A percentile compares a stretch with the other conserved stretches of the same genome.
These are phyloP conservation scores for Scedosporium minutisporum DNA, from an alignment of 2,329 filamentous ascomycete genomes.

Conservation along the genomic window DNA sequence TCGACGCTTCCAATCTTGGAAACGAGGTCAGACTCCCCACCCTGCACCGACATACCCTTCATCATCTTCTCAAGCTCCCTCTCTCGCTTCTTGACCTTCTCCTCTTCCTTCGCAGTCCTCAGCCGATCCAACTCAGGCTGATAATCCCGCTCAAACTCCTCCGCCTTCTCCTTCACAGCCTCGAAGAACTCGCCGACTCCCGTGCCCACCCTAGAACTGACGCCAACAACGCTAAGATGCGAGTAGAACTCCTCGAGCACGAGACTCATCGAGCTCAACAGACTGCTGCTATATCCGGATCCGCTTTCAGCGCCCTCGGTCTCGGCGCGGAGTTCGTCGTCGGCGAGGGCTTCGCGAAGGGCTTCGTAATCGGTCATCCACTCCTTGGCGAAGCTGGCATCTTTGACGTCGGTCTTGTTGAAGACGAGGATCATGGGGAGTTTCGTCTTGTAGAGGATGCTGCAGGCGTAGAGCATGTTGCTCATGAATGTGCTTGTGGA, in stretches of 20 bases:
- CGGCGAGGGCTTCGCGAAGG: constrained; percentile 76
- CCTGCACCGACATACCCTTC: constrained; percentile 65
- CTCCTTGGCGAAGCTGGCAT: constrained; percentile 83
- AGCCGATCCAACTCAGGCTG: constrained; percentile 80
- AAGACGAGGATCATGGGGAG: constrained; percentile 98
- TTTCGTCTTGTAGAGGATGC: constrained; percentile 97
- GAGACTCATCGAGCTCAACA: constrained; percentile 95
- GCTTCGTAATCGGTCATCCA: constrained; percentile 99
- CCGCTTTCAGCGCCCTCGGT: constrained; percentile 66
- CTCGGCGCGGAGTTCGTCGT: constrained; percentile 69
- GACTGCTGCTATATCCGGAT: constrained; percentile 90
- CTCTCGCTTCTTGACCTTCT: constrained; percentile 62
- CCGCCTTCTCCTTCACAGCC: constrained; percentile 75
- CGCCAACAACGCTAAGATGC: constrained; percentile 83
- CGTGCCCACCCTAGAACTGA: constrained; percentile 84
- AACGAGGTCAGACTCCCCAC: constrained; percentile 16
- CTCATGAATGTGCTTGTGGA: constrained; percentile 98
- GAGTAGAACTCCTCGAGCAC: constrained; percentile 97
- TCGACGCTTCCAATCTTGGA: constrained; percentile 32
- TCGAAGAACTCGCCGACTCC: constrained; percentile 91
- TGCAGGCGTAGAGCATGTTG: constrained; percentile 99
- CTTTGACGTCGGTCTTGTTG: constrained; percentile 96
- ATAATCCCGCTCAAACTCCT: constrained; percentile 86
- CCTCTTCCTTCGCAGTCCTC: constrained; percentile 63
- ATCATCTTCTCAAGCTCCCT: constrained; percentile 87